A percentile compares a stretch with the other conserved stretches of the same genome.
These are phyloP conservation scores for Microstroma glucosiphilum DNA, from an alignment of 1,284 basidiomycete species.

Conservation along the genomic window DNA sequence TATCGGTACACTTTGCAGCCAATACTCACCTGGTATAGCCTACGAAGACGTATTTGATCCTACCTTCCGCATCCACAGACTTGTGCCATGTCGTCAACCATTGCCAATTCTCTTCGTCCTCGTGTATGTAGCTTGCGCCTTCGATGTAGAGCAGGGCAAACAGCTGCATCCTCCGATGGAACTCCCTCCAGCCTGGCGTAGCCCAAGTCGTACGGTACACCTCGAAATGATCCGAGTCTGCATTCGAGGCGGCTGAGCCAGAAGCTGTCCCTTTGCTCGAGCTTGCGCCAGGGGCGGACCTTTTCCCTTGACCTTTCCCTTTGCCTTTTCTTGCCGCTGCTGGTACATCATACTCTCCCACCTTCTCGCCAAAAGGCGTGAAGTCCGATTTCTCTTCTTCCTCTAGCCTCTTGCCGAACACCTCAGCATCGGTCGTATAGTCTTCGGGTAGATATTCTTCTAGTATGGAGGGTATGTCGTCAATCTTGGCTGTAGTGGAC, in stretches of 20 bases:
- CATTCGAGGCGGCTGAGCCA: neutral
- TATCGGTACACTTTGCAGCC: neutral
- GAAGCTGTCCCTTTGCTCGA: slow-evolving; percentile 52
- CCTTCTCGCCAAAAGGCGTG: slow-evolving; percentile 67
- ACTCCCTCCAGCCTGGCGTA: slow-evolving; percentile 83
- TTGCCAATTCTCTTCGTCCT: slow-evolving; percentile 54
- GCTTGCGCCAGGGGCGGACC: slow-evolving; percentile 3
- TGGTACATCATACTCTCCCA: slow-evolving; percentile 66
- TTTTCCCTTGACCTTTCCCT: slow-evolving; percentile 55
- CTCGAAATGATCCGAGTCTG: slow-evolving; percentile 22
- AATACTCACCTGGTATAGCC: slow-evolving; percentile 25
- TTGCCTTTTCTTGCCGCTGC: slow-evolving; percentile 50
- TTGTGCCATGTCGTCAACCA: slow-evolving; percentile 71
- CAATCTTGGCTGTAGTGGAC: slow-evolving; percentile 62
- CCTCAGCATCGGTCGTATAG: slow-evolving; percentile 22
- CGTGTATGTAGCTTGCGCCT: slow-evolving; percentile 69
- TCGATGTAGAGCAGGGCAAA: slow-evolving; percentile 94
- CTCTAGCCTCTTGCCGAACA: slow-evolving; percentile 59
- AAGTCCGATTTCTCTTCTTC: slow-evolving; percentile 67
- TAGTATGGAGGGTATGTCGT: slow-evolving; percentile 76
- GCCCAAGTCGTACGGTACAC: slow-evolving; percentile 62
- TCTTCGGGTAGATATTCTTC: slow-evolving; percentile 72
- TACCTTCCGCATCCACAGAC: slow-evolving; percentile 64
- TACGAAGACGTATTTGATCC: slow-evolving; percentile 48
- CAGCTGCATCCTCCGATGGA: slow-evolving; percentile 87